phyloP scores from a whole-genome alignment of 2,329 filamentous ascomycete genomes.

The Truncatella angustata region DNA sequence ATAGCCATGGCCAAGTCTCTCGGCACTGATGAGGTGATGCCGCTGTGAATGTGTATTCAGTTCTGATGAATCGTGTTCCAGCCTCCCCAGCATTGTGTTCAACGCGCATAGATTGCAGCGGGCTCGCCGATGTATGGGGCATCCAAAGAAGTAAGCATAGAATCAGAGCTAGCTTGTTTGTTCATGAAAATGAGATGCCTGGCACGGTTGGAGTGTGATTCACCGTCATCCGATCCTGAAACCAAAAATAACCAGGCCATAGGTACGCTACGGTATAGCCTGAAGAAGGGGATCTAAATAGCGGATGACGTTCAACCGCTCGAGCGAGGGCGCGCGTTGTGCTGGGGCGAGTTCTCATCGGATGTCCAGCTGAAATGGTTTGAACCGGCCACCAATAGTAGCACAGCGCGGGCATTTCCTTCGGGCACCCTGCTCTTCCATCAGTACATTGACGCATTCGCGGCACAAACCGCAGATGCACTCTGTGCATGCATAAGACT shows the following conservation, averaged over 20 bases:
- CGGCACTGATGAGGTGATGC: not conserved
- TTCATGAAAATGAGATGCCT: slow-evolving; percentile 1
- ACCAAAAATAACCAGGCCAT: too few species aligned
- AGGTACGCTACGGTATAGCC: slow-evolving; percentile 7
- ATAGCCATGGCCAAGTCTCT: not conserved
- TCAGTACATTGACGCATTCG: slow-evolving; percentile 79
- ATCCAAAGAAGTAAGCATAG: not conserved
- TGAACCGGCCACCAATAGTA: slow-evolving; percentile 76
- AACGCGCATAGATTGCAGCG: slow-evolving; percentile 6
- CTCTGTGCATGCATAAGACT: slow-evolving; percentile 92
- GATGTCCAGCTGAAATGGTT: slow-evolving; percentile 82
- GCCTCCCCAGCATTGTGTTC: slow-evolving; percentile 7
- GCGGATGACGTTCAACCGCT: slow-evolving; percentile 11
- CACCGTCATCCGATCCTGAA: slow-evolving; percentile 5
- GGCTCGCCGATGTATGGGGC: slow-evolving; percentile 1
- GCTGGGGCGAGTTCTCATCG: slow-evolving; percentile 45
- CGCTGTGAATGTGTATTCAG: slow-evolving; percentile 2
- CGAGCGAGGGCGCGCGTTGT: slow-evolving; percentile 7
- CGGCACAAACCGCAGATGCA: slow-evolving; percentile 93
- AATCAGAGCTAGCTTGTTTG: not conserved
- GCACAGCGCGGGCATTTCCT: slow-evolving; percentile 78
- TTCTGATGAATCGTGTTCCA: slow-evolving; percentile 4
- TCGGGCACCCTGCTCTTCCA: slow-evolving; percentile 71
- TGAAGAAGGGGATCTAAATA: slow-evolving; percentile 8
- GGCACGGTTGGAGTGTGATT: not conserved